Evolutionary conservation across 345 rosid species (phyloP), one percentile per base, ranked within the genome.

Genomic region (Acer saccharum): DNA sequence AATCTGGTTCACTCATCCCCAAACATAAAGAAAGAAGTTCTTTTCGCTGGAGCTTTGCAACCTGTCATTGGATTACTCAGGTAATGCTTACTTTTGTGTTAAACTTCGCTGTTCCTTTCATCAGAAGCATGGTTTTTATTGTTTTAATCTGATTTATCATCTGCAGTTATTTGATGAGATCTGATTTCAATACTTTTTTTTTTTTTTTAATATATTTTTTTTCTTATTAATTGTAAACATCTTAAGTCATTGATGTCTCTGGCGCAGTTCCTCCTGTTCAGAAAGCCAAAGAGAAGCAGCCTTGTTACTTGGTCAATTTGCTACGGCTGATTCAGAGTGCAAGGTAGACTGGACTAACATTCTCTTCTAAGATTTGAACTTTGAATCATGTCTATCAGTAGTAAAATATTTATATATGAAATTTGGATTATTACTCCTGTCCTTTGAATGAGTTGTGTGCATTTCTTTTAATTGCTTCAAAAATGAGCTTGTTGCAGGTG

Each of bases 211-310:
- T n/a, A 58, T 18, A 25, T 61, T 57, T 50, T 11, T 67, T 57
- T 8, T 48, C 23, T 72, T 2, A 27, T 1, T 32, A 43, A 2
- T 48, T 20, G 20, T 35, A 44, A 44, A 44, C 44, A 50, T 20
- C 21, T 32, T 43, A 32, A 69, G 64, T n/a, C 10, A 35, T 35
- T 32, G 62, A 81, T 74, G 3, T 20, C 35, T 74, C 69, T 62
- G 32, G 41, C 65, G 54, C 87, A 93, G 98, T 75, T 90, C 98
- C 21, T 63, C 84, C 76, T 91, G 94, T 80, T 76, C 83, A 43
- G 95, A 93, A 75, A 91, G 89, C 77, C 90, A 90, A 76, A 87
- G 95, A 77, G 98, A 93, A 87, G 94, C 95, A 55, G 95, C 95
- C 39, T 77, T 91, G 41, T 82, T 93, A 76, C 72, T 93, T 60